Evolutionary conservation across 768 basidiomycete genomes (phyloP).

Genomic region (Podaxis sp.): DNA sequence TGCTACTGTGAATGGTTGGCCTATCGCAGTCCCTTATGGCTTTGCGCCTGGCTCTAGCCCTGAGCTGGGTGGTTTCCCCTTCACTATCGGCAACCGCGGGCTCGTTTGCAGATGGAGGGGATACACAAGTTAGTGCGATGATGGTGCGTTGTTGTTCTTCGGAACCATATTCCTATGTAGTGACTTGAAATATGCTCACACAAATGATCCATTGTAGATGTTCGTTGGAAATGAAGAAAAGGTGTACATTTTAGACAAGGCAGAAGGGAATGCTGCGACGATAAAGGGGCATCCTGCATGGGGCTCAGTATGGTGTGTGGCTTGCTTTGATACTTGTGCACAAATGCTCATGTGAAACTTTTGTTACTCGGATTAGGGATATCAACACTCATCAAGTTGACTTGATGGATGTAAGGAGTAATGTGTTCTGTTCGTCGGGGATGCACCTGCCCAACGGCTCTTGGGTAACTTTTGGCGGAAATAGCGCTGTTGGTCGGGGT

Average conservation of each 20-base stretch:
- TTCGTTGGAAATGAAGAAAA: slow-evolving; percentile 78
- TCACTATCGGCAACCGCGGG: slow-evolving; percentile 12
- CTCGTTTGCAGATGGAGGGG: slow-evolving; percentile 17
- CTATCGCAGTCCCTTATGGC: slow-evolving; percentile 9
- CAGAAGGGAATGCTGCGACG: slow-evolving; percentile 68
- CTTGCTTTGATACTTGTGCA: background rate
- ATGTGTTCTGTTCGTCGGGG: slow-evolving; percentile 83
- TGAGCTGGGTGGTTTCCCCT: slow-evolving; percentile 13
- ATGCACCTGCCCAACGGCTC: slow-evolving; percentile 83
- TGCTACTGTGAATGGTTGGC: background rate
- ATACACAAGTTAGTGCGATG: slow-evolving; percentile 18
- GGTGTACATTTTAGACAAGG: slow-evolving; percentile 90
- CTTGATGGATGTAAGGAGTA: slow-evolving; percentile 72
- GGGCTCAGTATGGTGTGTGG: slow-evolving; percentile 63
- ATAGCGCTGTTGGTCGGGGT: slow-evolving; percentile 67
- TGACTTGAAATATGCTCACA: background rate
- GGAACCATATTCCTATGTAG: background rate
- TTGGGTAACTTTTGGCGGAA: slow-evolving; percentile 75
- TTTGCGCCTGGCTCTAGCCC: slow-evolving; percentile 8
- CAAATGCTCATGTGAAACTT: background rate
- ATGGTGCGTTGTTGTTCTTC: slow-evolving; percentile 10
- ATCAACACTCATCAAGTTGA: slow-evolving; percentile 54
- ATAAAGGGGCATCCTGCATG: slow-evolving; percentile 74
- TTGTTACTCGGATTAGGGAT: slow-evolving; percentile 44
- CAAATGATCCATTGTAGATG: slow-evolving; percentile 45